phyloP scores from a whole-genome alignment of 495 filamentous ascomycete species.

The Penicillium cinerascens region DNA sequence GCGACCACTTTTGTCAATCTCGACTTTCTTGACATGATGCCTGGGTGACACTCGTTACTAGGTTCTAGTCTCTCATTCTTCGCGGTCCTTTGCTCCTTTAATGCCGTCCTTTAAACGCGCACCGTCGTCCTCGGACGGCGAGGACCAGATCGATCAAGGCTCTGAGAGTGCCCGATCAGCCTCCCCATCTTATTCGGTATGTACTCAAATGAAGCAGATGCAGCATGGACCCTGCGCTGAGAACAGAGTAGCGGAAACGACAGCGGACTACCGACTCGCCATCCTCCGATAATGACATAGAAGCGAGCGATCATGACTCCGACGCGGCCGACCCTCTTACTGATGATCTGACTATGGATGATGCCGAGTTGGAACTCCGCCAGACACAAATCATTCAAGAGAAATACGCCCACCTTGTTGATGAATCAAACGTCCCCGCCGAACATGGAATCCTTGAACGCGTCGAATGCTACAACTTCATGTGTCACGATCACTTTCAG shows the following conservation, averaged over 20 bases:
- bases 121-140: slow-evolving; percentile 41
- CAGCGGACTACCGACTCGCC: slow-evolving; percentile 28
- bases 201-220: slow-evolving; percentile 4
- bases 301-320: slow-evolving; percentile 22
- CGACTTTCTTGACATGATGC: not conserved
- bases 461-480: slow-evolving; percentile 85
- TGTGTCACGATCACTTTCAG: slow-evolving; percentile 83
- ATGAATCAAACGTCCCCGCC: slow-evolving; percentile 67
- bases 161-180: slow-evolving; percentile 40
- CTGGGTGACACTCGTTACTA: slow-evolving; percentile 2
- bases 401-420: slow-evolving; percentile 48
- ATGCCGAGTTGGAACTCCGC: slow-evolving; percentile 55
- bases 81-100: slow-evolving; percentile 2
- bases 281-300: slow-evolving; percentile 20
- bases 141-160: slow-evolving; percentile 33
- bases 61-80: slow-evolving; percentile 1
- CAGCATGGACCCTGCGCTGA: slow-evolving; percentile 10
- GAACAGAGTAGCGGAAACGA: slow-evolving; percentile 35
- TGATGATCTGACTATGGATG: slow-evolving; percentile 36
- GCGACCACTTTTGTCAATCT: not conserved
- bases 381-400: slow-evolving; percentile 68
- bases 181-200: slow-evolving; percentile 44
- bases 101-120: slow-evolving; percentile 48
- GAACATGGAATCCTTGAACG: slow-evolving; percentile 82
- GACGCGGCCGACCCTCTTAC: slow-evolving; percentile 28